Percentiles rank a stretch among this genome's conserved stretches.
These are phyloP conservation scores for Colletotrichum agaves DNA, from an alignment of 2,329 filamentous ascomycete species.

Conservation along the genomic window DNA sequence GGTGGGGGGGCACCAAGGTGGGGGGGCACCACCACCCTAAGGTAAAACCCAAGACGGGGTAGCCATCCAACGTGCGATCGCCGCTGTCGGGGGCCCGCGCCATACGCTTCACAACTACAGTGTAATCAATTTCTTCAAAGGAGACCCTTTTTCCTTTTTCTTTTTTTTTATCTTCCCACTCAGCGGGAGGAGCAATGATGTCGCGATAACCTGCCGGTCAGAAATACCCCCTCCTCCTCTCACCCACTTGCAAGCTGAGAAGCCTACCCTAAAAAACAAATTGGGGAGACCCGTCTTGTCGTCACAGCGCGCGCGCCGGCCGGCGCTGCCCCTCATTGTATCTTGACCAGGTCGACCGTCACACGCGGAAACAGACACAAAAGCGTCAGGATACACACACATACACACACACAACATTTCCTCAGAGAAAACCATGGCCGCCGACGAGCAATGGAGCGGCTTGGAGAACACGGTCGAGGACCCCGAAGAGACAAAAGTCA, in stretches of 20 bases:
- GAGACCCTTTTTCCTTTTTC: not conserved
- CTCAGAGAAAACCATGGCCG: constrained; percentile 41
- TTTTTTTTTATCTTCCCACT: not conserved
- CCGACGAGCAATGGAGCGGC: constrained; percentile 65
- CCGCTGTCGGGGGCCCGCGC: constrained; percentile 1
- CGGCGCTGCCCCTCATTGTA: constrained; percentile 16
- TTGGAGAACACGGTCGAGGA: constrained; percentile 76
- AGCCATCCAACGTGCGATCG: constrained; percentile 11
- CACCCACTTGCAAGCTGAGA: too few relatives aligned
- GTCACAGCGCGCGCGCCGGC: not conserved
- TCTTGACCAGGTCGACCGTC: not conserved
- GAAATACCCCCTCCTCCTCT: not conserved
- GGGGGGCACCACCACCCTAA: not conserved
- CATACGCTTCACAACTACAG: not conserved
- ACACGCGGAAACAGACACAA: not conserved
- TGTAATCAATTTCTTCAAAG: not conserved
- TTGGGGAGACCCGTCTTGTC: not conserved
- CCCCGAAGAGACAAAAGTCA: constrained; percentile 81
- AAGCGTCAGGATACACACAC: too few relatives aligned
- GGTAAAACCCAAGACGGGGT: not conserved
- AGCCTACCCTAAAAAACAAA: too few relatives aligned
- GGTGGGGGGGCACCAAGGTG: not conserved
- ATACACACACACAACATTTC: not conserved
- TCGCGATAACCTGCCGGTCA: not conserved
- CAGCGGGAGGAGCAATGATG: not conserved